Evolutionary conservation across 2,329 filamentous ascomycete genomes (phyloP).

Genomic region (Fulvia fulva): DNA sequence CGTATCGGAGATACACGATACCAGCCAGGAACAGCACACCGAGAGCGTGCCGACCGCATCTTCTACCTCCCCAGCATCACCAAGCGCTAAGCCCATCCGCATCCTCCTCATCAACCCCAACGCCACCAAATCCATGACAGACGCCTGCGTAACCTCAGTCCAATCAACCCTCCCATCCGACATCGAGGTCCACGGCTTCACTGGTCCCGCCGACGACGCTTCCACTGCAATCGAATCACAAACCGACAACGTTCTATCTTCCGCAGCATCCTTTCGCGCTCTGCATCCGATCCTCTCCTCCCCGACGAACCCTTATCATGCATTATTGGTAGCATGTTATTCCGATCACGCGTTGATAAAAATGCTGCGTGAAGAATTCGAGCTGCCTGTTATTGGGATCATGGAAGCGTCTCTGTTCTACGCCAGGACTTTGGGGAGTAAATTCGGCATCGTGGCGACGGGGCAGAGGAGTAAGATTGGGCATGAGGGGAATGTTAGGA

Average conservation of each 20-base stretch:
- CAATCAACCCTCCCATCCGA: constrained; percentile 43
- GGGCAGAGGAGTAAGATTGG: constrained; percentile 38
- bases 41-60: background rate
- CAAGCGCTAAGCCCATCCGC: constrained; percentile 26
- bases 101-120: constrained; percentile 51
- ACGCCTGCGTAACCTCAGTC: constrained; percentile 44
- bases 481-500: constrained; percentile 39
- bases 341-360: constrained; percentile 46
- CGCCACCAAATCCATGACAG: constrained; percentile 46
- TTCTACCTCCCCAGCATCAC: too few species aligned
- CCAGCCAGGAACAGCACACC: background rate
- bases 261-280: constrained; percentile 46
- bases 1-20: background rate
- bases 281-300: constrained; percentile 37
- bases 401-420: constrained; percentile 52
- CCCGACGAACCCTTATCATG: constrained; percentile 36
- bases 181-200: constrained; percentile 50
- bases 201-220: constrained; percentile 43
- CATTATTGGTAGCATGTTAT: constrained; percentile 50
- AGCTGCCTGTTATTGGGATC: constrained; percentile 46
- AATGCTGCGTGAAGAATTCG: constrained; percentile 46
- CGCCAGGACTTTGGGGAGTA: constrained; percentile 47
- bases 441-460: constrained; percentile 46
- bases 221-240: constrained; percentile 51
- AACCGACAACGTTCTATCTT: constrained; percentile 49